phyloP scores from a whole-genome alignment of 768 basidiomycete genomes.

The Suillus ampliporus region DNA sequence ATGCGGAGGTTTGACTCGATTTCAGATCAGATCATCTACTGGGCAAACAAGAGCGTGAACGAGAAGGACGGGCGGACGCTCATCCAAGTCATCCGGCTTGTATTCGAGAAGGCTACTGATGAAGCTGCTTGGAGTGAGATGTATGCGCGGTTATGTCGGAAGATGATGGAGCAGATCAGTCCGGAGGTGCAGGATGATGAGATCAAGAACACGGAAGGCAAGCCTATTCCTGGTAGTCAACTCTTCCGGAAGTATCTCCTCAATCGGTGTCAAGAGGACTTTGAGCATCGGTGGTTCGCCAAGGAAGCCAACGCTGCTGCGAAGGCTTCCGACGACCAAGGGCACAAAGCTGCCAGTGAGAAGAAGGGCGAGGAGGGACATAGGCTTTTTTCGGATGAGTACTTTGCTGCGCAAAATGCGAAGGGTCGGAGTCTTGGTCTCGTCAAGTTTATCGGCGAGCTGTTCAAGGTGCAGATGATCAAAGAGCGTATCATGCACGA shows the following conservation, averaged over 20 bases:
- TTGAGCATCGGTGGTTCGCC: constrained; percentile 93
- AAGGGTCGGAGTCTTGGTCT: constrained; percentile 97
- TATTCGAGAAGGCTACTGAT: constrained; percentile 97
- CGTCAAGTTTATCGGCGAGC: constrained; percentile 97
- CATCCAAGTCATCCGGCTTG: constrained; percentile 93
- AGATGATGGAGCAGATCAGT: constrained; percentile 95
- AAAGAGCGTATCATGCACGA: constrained; percentile 98
- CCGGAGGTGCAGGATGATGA: constrained; percentile 88
- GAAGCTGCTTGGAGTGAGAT: constrained; percentile 91
- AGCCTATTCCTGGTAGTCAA: constrained; percentile 90
- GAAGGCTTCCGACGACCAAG: constrained; percentile 85
- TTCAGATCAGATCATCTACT: constrained; percentile 91
- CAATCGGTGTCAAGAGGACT: constrained; percentile 97
- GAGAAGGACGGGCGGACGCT: constrained; percentile 94
- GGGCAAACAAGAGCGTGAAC: constrained; percentile 92
- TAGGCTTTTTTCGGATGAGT: constrained; percentile 92
- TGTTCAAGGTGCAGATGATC: constrained; percentile 98
- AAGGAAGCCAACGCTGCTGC: constrained; percentile 84
- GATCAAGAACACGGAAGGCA: constrained; percentile 80
- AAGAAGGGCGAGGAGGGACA: constrained; percentile 58
- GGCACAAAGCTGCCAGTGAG: constrained; percentile 70
- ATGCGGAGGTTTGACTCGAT: constrained; percentile 97
- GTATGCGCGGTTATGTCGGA: constrained; percentile 94
- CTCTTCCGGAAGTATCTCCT: constrained; percentile 97
- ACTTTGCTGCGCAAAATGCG: constrained; percentile 95